Percentiles rank a stretch among this genome's conserved stretches.
Evolutionary conservation across 192 early-diverging fungal genomes (phyloP).

Genomic region (Polychytrium aggregatum): DNA sequence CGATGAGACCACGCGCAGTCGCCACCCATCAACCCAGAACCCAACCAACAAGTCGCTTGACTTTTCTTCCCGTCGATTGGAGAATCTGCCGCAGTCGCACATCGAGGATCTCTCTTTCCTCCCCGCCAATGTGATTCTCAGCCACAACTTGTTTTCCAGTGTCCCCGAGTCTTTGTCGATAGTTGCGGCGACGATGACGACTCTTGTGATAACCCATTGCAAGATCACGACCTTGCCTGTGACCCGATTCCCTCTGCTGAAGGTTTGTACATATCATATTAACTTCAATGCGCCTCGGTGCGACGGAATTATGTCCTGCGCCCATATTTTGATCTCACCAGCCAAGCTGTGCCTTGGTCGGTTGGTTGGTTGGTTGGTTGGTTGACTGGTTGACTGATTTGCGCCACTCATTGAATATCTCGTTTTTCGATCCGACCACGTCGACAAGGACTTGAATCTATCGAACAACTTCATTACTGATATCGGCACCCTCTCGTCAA

Average conservation of each 20-base stretch:
- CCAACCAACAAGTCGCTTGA: slow-evolving; percentile 8
- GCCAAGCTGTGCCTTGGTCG: no score
- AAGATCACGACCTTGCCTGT: not conserved
- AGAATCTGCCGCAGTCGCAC: not conserved
- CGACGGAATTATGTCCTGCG: no score
- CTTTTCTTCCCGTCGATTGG: slow-evolving; percentile 5
- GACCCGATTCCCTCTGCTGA: not conserved
- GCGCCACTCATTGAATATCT: no score
- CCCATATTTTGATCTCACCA: no score
- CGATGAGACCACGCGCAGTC: no score
- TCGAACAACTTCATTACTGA: slow-evolving; percentile 1
- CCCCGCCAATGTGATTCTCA: slow-evolving; percentile 6
- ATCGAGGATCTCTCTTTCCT: slow-evolving; percentile 1
- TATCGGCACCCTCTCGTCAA: no score
- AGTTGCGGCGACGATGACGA: not conserved
- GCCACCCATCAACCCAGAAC: no score
- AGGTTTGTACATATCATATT: not conserved
- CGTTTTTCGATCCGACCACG: no score
- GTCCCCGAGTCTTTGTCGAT: no score
- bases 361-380: no score
- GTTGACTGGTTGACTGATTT: no score
- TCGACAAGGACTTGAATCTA: slow-evolving; percentile 3
- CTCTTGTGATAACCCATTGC: not conserved
- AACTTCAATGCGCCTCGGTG: no score
- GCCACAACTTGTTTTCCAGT: slow-evolving; percentile 7